Base-by-base conservation (phyloP, 2,329 filamentous ascomycete genomes). In the Phialemonium atrogriseum region DNA sequence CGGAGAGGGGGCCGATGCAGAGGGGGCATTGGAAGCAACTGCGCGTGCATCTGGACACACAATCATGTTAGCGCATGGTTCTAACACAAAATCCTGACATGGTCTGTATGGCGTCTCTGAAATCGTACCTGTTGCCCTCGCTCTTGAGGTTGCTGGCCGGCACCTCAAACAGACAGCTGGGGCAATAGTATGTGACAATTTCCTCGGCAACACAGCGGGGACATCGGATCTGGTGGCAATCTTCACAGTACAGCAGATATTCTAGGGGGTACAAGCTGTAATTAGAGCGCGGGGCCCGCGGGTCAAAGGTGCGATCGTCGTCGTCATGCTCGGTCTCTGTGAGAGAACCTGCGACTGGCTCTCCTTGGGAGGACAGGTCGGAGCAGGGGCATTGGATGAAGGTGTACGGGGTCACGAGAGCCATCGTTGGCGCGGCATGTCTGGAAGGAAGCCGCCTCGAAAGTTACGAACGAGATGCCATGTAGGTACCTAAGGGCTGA, bases 1-100 rank as follows among this genome's bases (percentile, higher is more conserved):
- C 78, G 13, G 78, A 70, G 24, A 96, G 70, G 10, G 86, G 83
- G 0, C 86, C 78, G 17, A 84, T 78, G 56, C 91, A 98, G 41
- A 88, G 67, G 0, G 91, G 91, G 47, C 91, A 98, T 52, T 93
- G 85, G 64, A 91, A 96, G 59, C 91, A 98, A 53, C 88, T 95
- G 43, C 91, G 73, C 12, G 86, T 89, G 54, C 91, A 95, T 52
- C 87, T 89, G 39, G 17, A 27, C 16, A n/a, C 5, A 10, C 15
- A 19, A n/a, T n/a, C n/a, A n/a, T n/a, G n/a, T n/a, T n/a, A n/a
- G n/a, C n/a, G n/a, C n/a, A n/a, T n/a, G n/a, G n/a, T n/a, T n/a
- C n/a, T n/a, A n/a, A n/a, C n/a, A n/a, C n/a, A n/a, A n/a, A n/a
- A n/a, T n/a, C n/a, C n/a, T 21, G 18, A 39, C 28, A 24, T 24